Evolutionary conservation across 1,139 yeast species (phyloP).

Genomic region (Pneumocystis canis): DNA sequence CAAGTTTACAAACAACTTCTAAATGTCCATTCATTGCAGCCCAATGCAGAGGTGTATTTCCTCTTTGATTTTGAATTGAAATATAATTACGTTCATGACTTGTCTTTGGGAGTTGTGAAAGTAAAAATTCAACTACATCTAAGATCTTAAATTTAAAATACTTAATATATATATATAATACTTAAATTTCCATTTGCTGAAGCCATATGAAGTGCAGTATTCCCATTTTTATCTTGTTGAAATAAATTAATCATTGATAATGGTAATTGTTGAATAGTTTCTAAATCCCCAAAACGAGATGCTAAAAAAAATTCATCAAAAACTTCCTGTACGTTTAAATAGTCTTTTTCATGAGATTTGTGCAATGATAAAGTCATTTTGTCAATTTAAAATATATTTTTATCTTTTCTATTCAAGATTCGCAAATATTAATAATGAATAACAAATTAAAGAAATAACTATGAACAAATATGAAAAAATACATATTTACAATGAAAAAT

Average conservation of each 20-base stretch:
- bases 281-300: not conserved
- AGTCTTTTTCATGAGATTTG: not conserved
- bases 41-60: slow-evolving; percentile 94
- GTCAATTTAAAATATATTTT: not conserved
- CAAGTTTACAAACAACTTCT: slow-evolving; percentile 49
- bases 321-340: not conserved
- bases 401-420: not conserved
- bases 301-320: not conserved
- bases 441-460: too few species aligned
- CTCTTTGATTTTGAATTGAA: slow-evolving; percentile 47
- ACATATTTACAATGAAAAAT: not conserved
- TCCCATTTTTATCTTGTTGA: slow-evolving; percentile 50
- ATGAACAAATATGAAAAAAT: too few species aligned
- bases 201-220: slow-evolving; percentile 86
- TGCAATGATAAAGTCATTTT: not conserved
- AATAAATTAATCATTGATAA: slow-evolving; percentile 13
- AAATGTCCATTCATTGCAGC: slow-evolving; percentile 80
- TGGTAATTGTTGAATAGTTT: slow-evolving; percentile 22
- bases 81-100: slow-evolving; percentile 30
- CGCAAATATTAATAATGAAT: too few species aligned
- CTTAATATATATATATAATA: not conserved
- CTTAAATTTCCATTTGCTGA: slow-evolving; percentile 71
- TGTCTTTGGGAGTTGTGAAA: slow-evolving; percentile 31
- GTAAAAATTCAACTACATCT: slow-evolving; percentile 48
- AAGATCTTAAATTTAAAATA: slow-evolving; percentile 16